phyloP scores from a whole-genome alignment of 192 early-diverging fungal species.

The Glomus cerebriforme region DNA sequence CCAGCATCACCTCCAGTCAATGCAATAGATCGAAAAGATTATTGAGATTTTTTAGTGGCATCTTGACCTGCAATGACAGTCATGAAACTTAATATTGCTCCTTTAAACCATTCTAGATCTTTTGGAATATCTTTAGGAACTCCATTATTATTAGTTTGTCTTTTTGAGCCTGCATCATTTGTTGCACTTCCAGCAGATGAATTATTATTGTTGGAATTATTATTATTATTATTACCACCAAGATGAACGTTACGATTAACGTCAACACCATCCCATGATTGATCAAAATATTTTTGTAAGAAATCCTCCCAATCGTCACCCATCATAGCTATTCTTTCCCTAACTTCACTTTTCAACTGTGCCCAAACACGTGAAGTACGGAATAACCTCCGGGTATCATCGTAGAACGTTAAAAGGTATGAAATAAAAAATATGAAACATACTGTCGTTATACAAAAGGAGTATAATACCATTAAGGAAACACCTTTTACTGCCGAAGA shows the following conservation, averaged over 20 bases:
- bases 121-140: background rate
- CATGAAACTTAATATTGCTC: slow-evolving; percentile 21
- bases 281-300: slow-evolving; percentile 28
- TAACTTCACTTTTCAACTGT: slow-evolving; percentile 4
- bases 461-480: slow-evolving; percentile 19
- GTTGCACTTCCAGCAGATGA: background rate
- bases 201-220: background rate
- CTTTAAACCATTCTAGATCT: slow-evolving; percentile 25
- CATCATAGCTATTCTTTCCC: slow-evolving; percentile 20
- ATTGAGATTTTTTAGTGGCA: slow-evolving; percentile 1
- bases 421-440: slow-evolving; percentile 27
- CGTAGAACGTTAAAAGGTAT: slow-evolving; percentile 31
- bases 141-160: slow-evolving; percentile 6
- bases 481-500: slow-evolving; percentile 17
- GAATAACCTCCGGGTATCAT: slow-evolving; percentile 14
- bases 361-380: slow-evolving; percentile 27
- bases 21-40: background rate
- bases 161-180: background rate
- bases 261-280: background rate
- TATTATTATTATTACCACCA: background rate
- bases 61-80: slow-evolving; percentile 22
- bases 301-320: slow-evolving; percentile 32
- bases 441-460: slow-evolving; percentile 22
- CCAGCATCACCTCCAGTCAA: background rate
- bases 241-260: slow-evolving; percentile 4